Base-by-base conservation (phyloP, 495 filamentous ascomycete species). In the Pyrenula massariospora region DNA sequence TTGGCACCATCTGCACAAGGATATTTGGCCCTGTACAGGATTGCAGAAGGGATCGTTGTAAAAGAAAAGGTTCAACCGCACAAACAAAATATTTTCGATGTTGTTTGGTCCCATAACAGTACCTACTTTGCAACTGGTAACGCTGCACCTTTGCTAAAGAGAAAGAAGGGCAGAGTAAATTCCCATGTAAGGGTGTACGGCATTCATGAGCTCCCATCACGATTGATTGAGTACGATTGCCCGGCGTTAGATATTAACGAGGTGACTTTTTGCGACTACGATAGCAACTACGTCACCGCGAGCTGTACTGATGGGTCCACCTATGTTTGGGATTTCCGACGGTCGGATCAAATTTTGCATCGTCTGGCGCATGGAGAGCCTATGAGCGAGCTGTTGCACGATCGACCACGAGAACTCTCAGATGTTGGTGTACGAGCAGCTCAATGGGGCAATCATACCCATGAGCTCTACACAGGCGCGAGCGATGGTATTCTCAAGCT, bases 191-290 rank as follows among this genome's bases (percentile, higher is more conserved):
- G 77, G 12, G 59, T 80, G 0, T 85, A 78, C 56, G 74, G 80
- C 49, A 64, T 71, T 2, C 62, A 66, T 5, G 25, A 60, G 15
- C 22, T 64, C 60, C 19, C 70, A 57, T 21, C 57, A 8, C 61
- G 59, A 36, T 53, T 56, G 2, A 59, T 67, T 50, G 75, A 76
- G 53, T 74, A 74, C 55, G 85, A 94, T 57, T 96, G 89, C 62
- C 72, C 79, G 19, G 92, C 93, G 0, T 60, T 79, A 0, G 93
- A 98, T 65, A 89, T 97, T 62, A 96, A 96, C 61, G 88, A 91
- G 61, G 75, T 96, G 3, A 82, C 84, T 2, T 77, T 72, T 54
- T 72, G 68, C 57, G 72, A 69, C 0, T 59, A 68, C 53, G 64
- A 73, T 53, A 53, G 77, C 48, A 73, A 77, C 23, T 85, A 91